These are phyloP conservation scores for Xylariaceae sp. DNA, from an alignment of 2,329 filamentous ascomycete species.

Conservation along the genomic window DNA sequence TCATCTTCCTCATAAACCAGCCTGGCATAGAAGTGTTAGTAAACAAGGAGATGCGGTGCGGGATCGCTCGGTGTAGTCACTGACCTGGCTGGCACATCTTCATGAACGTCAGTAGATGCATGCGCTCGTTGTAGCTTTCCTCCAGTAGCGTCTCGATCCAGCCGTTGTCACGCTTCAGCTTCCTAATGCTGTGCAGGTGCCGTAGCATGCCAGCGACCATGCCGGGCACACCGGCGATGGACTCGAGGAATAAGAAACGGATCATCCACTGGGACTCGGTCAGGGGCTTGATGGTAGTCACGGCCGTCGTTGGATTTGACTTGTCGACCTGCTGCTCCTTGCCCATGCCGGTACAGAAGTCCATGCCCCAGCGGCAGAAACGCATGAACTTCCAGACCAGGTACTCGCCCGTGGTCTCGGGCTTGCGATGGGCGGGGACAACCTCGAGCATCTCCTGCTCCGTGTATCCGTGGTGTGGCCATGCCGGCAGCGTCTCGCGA, in stretches of 20 bases:
- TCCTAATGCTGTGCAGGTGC: conserved; percentile 75
- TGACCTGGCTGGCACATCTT: conserved; percentile 74
- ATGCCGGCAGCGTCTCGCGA: conserved; percentile 55
- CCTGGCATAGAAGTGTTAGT: conserved; percentile 36
- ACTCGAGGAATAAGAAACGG: conserved; percentile 88
- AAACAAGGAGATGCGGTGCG: neutral
- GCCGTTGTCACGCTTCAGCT: conserved; percentile 87
- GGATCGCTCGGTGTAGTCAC: conserved; percentile 4
- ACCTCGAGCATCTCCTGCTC: conserved; percentile 71
- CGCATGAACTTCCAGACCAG: conserved; percentile 71
- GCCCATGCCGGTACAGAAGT: conserved; percentile 65
- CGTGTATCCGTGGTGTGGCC: conserved; percentile 67
- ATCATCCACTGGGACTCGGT: conserved; percentile 85
- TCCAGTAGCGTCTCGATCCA: conserved; percentile 92
- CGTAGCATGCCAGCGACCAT: conserved; percentile 96
- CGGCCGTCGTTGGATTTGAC: conserved; percentile 46
- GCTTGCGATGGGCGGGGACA: conserved; percentile 66
- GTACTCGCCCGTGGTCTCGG: conserved; percentile 67
- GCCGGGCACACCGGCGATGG: conserved; percentile 87
- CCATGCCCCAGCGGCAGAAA: conserved; percentile 70
- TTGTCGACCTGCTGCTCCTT: conserved; percentile 64
- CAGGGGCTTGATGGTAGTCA: conserved; percentile 51
- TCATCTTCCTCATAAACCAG: conserved; percentile 85
- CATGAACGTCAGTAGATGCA: conserved; percentile 89
- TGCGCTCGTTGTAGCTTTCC: conserved; percentile 86